phyloP scores from a whole-genome alignment of 352 stramenopile genomes.

The Phytopythium oedochilum region DNA sequence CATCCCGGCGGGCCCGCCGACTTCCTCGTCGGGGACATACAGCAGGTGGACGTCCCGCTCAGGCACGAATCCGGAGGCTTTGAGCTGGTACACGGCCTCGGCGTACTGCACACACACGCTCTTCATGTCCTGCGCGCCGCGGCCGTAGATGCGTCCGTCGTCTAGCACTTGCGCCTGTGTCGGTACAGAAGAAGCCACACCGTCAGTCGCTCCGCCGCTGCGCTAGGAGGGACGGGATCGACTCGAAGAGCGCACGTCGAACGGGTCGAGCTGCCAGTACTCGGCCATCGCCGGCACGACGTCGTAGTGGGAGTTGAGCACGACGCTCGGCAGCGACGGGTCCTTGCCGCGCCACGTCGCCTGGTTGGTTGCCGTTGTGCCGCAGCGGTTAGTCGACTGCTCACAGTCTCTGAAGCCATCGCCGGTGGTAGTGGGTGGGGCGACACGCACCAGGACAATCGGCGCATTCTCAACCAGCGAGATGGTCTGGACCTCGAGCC shows the following conservation, averaged over 20 bases:
- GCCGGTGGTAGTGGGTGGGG: too few species aligned
- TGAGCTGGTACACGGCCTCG: constrained; percentile 81
- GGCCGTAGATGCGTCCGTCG: constrained; percentile 91
- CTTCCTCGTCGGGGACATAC: constrained; percentile 93
- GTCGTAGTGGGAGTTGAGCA: constrained; percentile 97
- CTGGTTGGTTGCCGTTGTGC: constrained; percentile 9
- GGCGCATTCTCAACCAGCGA: constrained; percentile 66
- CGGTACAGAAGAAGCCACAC: not conserved
- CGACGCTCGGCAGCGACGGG: constrained; percentile 73
- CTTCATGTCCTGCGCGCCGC: constrained; percentile 96
- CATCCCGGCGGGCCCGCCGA: constrained; percentile 92
- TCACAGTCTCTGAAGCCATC: too few species aligned
- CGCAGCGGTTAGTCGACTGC: not conserved
- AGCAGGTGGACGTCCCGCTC: constrained; percentile 89
- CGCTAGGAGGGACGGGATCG: too few species aligned
- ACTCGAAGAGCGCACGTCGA: constrained; percentile 43
- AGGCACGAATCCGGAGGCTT: constrained; percentile 58
- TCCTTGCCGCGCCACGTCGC: constrained; percentile 84
- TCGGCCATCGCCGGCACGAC: constrained; percentile 90
- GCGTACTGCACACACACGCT: constrained; percentile 96
- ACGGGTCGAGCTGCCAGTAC: constrained; percentile 90
- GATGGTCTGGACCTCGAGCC: constrained; percentile 44
- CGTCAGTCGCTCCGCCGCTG: not conserved
- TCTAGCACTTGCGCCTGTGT: constrained; percentile 63
- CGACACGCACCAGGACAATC: constrained; percentile 88